Conservation (phyloP, 768 basidiomycete species). For the Trametes elegans region DNA sequence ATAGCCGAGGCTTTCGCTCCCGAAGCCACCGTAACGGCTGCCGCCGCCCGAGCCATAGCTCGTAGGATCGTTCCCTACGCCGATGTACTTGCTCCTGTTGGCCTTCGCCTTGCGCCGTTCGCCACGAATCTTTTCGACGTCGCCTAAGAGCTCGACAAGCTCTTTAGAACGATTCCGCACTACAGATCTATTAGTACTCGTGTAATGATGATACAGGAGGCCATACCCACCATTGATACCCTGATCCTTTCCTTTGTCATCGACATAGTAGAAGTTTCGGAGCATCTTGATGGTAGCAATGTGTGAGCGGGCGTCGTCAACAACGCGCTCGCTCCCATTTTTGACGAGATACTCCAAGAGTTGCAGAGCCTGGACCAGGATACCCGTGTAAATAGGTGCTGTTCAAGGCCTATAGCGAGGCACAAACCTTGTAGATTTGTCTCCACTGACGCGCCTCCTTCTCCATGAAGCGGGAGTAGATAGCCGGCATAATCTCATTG, state of each 20-base stretch:
- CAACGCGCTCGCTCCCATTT: conserved; percentile 95
- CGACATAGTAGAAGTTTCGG: conserved; percentile 95
- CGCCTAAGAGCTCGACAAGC: conserved; percentile 85
- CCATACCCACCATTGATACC: conserved; percentile 82
- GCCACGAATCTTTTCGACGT: conserved; percentile 84
- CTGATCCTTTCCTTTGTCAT: conserved; percentile 98
- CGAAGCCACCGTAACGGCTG: conserved; percentile 67
- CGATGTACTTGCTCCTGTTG: conserved; percentile 88
- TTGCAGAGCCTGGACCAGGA: conserved; percentile 67
- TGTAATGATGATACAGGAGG: background rate
- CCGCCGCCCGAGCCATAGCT: conserved; percentile 58
- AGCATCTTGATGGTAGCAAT: conserved; percentile 97
- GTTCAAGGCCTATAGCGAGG: background rate
- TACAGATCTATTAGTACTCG: conserved; percentile 33
- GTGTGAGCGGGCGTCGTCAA: conserved; percentile 95
- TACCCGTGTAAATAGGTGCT: background rate
- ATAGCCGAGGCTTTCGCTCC: conserved; percentile 46
- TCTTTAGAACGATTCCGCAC: conserved; percentile 95
- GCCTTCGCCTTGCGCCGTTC: conserved; percentile 92
- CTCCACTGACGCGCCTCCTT: conserved; percentile 99
- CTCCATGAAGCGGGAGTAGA: conserved; percentile 94
- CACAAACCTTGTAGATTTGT: conserved; percentile 91
- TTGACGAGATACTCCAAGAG: conserved; percentile 95
- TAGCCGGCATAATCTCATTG: conserved; percentile 98
- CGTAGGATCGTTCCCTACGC: conserved; percentile 80